Evolutionary conservation across 352 stramenopile genomes (phyloP).

Genomic region (Phytophthora constricta): DNA sequence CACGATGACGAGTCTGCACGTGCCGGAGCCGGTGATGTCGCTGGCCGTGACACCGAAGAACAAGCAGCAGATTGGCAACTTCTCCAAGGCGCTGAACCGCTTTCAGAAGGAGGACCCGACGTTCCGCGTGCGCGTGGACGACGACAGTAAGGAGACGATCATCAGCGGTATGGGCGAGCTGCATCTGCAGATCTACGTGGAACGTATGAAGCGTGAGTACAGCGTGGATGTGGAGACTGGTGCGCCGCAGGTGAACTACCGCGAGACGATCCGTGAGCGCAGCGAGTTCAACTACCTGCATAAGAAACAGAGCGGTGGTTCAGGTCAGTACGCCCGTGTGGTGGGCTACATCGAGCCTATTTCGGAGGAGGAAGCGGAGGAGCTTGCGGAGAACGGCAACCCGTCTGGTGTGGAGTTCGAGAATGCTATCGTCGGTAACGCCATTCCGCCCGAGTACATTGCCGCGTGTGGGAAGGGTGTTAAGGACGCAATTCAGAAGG

Average conservation of each 20-base stretch:
- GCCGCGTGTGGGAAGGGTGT: conserved; percentile 97
- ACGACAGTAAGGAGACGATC: conserved; percentile 99
- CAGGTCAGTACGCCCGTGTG: conserved; percentile 97
- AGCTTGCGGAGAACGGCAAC: conserved; percentile 44
- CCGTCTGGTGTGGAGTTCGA: conserved; percentile 92
- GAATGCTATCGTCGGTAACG: conserved; percentile 98
- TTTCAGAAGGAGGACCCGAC: conserved; percentile 99
- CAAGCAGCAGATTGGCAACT: conserved; percentile 94
- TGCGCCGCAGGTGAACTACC: conserved; percentile 98
- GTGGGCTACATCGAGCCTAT: conserved; percentile 98
- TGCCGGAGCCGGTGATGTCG: conserved; percentile 98
- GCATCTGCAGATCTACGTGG: conserved; percentile 99
- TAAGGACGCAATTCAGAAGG: conserved; percentile 95
- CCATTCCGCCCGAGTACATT: conserved; percentile 99
- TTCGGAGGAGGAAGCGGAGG: conserved; percentile 73
- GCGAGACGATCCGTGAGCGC: conserved; percentile 95
- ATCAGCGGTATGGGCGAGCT: conserved; percentile 99
- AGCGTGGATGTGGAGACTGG: conserved; percentile 91
- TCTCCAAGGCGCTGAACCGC: conserved; percentile 95
- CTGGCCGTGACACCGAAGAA: conserved; percentile 97
- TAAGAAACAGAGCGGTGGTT: conserved; percentile 99
- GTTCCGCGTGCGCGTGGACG: conserved; percentile 95
- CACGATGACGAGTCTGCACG: conserved; percentile 97
- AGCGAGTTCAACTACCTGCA: conserved; percentile 99
- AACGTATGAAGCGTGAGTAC: conserved; percentile 99